Percentiles rank a stretch among this genome's conserved stretches.
These are phyloP conservation scores for Penicillium sp. DNA, from an alignment of 2,329 filamentous ascomycete species.

Conservation along the genomic window DNA sequence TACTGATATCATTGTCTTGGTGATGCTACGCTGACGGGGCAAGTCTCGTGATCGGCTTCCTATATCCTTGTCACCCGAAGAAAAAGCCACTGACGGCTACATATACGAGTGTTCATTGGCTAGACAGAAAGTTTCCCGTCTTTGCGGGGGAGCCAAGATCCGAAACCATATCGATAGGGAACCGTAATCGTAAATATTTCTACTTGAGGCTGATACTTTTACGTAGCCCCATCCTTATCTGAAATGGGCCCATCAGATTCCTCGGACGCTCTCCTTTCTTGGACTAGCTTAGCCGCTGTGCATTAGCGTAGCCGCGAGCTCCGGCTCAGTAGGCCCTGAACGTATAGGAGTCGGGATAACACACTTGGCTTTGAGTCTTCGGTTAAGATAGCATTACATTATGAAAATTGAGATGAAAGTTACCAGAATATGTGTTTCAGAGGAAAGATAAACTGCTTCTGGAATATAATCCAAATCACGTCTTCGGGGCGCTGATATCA, in stretches of 20 bases:
- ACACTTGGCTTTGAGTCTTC: neutral
- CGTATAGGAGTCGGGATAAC: neutral
- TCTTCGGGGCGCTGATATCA: neutral
- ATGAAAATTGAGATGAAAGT: neutral
- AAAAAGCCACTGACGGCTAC: neutral
- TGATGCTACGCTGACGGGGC: neutral
- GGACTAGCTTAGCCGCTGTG: slow-evolving; percentile 10
- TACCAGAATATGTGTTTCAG: neutral
- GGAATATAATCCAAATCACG: neutral
- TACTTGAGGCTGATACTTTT: neutral
- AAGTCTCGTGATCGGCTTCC: neutral
- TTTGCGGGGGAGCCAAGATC: neutral
- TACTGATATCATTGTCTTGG: neutral
- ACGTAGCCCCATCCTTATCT: neutral
- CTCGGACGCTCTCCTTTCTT: neutral
- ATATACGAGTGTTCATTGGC: neutral
- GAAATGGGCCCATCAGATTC: neutral
- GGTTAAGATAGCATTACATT: neutral
- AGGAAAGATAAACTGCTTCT: neutral
- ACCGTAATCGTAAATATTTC: neutral
- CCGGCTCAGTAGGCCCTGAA: neutral
- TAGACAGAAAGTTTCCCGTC: neutral
- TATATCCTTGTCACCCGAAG: neutral
- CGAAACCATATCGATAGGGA: slow-evolving; percentile 10
- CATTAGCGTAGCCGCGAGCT: slow-evolving; percentile 5